Evolutionary conservation across 495 filamentous ascomycete species (phyloP), one percentile per base, ranked within the genome.

Genomic region (Tuber umbilicatum): DNA sequence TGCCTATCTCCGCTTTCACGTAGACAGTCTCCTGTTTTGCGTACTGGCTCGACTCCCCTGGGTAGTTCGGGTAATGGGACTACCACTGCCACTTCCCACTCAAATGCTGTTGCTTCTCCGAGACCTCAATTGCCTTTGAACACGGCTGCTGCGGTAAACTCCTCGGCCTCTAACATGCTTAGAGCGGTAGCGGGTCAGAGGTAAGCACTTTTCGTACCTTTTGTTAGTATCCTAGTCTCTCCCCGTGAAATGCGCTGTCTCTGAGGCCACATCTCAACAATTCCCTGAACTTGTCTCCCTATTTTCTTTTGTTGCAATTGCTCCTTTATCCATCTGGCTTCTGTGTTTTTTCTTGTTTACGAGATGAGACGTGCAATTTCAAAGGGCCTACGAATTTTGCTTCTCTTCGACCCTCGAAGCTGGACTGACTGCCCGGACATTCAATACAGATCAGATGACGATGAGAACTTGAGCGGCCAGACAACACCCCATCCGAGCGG

Each of bases 161-260:
- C 80, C 5, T 79, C 80, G 9, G 80, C 80, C 35, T 81, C 80
- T 42, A 81, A 82, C 68, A 80, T 82, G 80, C 70, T 82, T 67
- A 81, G 80, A 68, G 80, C 80, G 39, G 80, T 82, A 69, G 80
- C 80, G 70, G 79, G 79, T 37, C 80, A 82, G 70, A 82, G 80
- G 80, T 82, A 78, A 77, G 80, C 45, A 43, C 43, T 72, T 47
- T 21, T 69, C 69, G 71, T 64, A 39, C 71, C n/a, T 45, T 55
- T 31, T 21, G 43, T 39, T 40, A 31, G 71, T 75, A 70, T 38
- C 43, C 75, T 70, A 17, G 38, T 67, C 31, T 64, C 27, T 69
- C 45, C 64, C 75, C 37, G 39, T 35, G 37, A 50, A 64, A 74
- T 69, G 45, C 70, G 50, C 73, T 67, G 47, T 39, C 35, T 68